Percentiles rank a stretch among this genome's conserved stretches.
Conservation (phyloP, 768 basidiomycete genomes). For the Tricholoma terreum region DNA sequence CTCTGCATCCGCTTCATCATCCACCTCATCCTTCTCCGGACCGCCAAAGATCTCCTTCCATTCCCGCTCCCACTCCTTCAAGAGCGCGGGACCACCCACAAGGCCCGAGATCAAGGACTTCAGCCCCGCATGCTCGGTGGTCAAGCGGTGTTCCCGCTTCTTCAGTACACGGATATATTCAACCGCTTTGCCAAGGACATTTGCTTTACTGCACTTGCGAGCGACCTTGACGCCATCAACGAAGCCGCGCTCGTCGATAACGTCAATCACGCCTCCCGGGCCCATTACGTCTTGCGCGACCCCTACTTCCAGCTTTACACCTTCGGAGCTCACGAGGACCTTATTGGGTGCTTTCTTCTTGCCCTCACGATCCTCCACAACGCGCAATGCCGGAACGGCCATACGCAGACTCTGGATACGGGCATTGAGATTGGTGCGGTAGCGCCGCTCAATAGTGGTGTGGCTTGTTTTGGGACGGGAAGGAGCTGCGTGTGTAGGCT, state of each 20-base stretch:
- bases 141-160: slow-evolving; percentile 67
- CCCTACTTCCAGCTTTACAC: slow-evolving; percentile 31
- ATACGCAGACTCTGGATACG: slow-evolving; percentile 78
- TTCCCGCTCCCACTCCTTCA: slow-evolving; percentile 73
- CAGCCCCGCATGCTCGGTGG: slow-evolving; percentile 72
- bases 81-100: slow-evolving; percentile 68
- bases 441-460: slow-evolving; percentile 85
- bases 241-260: slow-evolving; percentile 80
- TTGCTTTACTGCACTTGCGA: slow-evolving; percentile 87
- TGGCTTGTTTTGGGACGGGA: slow-evolving; percentile 75
- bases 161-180: slow-evolving; percentile 91
- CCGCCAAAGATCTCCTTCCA: slow-evolving; percentile 77
- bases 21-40: slow-evolving; percentile 67
- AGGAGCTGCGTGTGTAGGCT: slow-evolving; percentile 9
- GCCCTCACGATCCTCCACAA: slow-evolving; percentile 61
- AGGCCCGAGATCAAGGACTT: slow-evolving; percentile 66
- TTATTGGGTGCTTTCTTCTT: slow-evolving; percentile 49
- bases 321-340: slow-evolving; percentile 27
- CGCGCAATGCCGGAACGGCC: slow-evolving; percentile 80
- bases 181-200: slow-evolving; percentile 84
- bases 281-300: slow-evolving; percentile 19
- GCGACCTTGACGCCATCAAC: slow-evolving; percentile 93
- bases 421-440: slow-evolving; percentile 85
- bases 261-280: slow-evolving; percentile 38
- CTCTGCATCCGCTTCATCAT: slow-evolving; percentile 49